These are phyloP conservation scores for Ceratobasidium sp. DNA, from an alignment of 1,284 basidiomycete genomes.

Conservation along the genomic window DNA sequence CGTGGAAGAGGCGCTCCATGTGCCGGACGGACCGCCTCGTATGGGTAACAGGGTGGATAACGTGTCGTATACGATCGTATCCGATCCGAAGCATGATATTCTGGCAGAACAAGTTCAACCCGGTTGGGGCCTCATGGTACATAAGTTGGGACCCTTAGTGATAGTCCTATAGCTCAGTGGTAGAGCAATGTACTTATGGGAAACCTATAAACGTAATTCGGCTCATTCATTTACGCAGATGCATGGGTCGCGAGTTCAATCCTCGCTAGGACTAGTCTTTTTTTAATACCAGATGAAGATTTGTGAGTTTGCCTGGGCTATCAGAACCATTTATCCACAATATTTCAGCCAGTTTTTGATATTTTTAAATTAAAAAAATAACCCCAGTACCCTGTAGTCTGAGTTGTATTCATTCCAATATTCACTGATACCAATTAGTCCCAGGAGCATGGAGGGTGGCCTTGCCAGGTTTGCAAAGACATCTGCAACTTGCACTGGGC, in stretches of 20 bases:
- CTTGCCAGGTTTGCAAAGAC: too few species aligned
- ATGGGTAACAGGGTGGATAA: not conserved
- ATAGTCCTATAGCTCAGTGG: conserved; percentile 45
- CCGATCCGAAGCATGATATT: conserved; percentile 11
- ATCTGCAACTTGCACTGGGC: too few species aligned
- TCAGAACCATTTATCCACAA: not conserved
- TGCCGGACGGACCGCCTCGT: conserved; percentile 32
- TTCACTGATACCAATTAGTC: too few species aligned
- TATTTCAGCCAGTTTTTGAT: too few species aligned
- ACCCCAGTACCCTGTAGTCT: too few species aligned
- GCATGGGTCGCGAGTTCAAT: conserved; percentile 45
- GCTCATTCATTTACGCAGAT: conserved; percentile 31
- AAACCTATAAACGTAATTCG: conserved; percentile 40
- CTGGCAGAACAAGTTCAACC: not conserved
- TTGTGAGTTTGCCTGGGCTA: not conserved
- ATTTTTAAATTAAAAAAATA: too few species aligned
- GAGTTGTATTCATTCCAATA: too few species aligned
- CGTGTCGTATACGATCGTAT: conserved; percentile 4
- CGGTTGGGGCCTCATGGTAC: not conserved
- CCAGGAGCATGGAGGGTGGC: too few species aligned
- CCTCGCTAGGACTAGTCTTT: conserved; percentile 42
- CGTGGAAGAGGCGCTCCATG: conserved; percentile 6
- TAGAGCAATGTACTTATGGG: conserved; percentile 46
- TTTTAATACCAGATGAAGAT: not conserved
- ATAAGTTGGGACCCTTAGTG: conserved; percentile 33